These are phyloP conservation scores for Durusdinium trenchii DNA, from an alignment of 73 alveolate genomes.

Conservation along the genomic window DNA sequence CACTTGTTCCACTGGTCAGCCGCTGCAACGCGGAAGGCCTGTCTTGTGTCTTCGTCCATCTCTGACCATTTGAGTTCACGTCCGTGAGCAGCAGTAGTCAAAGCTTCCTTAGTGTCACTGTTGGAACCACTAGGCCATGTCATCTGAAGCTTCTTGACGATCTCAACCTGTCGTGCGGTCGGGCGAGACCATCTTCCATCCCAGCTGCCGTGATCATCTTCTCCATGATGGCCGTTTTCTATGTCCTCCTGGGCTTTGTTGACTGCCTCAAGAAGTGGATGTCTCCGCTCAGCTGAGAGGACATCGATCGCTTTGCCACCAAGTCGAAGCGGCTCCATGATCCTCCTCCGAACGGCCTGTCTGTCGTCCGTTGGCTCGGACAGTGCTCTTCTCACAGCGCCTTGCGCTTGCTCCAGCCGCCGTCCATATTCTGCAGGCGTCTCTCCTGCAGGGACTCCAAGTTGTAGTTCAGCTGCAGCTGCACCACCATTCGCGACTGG, in stretches of 20 bases:
- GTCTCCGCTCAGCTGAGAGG: neutral
- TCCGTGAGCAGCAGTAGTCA: neutral
- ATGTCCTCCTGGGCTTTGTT: neutral
- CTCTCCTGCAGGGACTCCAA: neutral
- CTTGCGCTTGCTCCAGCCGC: neutral
- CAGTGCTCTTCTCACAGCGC: neutral
- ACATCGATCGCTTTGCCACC: neutral
- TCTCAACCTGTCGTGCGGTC: neutral
- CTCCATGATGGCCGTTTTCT: neutral
- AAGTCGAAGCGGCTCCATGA: neutral
- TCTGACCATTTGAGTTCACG: neutral
- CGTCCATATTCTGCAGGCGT: too few species aligned
- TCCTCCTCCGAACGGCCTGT: neutral
- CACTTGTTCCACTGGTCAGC: conserved; percentile 1
- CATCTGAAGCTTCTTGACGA: neutral
- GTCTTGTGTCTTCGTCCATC: neutral
- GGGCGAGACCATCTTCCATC: conserved; percentile 44
- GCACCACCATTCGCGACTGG: neutral
- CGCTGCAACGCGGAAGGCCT: neutral
- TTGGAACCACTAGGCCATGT: conserved; percentile 19
- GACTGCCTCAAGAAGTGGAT: conserved; percentile 1
- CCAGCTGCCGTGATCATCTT: conserved; percentile 32
- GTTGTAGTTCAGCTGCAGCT: neutral
- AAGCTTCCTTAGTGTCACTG: neutral
- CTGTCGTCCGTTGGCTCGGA: neutral